Evolutionary conservation across 345 rosid genomes (phyloP), one percentile per base, ranked within the genome.

Genomic region (Salix caprea): DNA sequence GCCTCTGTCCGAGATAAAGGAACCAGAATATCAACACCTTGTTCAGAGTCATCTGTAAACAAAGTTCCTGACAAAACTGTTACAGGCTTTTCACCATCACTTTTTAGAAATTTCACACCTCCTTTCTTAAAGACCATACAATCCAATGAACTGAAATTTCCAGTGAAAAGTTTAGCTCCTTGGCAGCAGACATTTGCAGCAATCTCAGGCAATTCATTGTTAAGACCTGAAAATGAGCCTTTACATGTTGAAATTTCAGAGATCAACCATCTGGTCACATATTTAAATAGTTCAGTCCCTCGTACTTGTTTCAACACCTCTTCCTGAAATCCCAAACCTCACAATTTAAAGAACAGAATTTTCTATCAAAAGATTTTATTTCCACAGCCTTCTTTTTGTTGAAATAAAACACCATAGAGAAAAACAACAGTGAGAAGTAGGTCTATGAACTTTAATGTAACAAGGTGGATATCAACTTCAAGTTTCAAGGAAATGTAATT

Each of bases 91-190:
- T 79, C 84, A 66, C 82, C 86, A 61, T 86, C 82, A 13, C 70
- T 74, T 62, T 89, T 87, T 85, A 89, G 76, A 80, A 84, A 79
- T 82, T 80, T 90, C 84, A 90, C 76, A 73, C 92, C 87, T 5
- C 91, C 90, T 84, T 91, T 89, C 36, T 15, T 74, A 68, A 94
- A 91, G 77, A 88, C 87, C 15, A 78, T 80, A 67, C 86, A 84
- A 32, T 78, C 82, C 2, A 79, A 75, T 19, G 84, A 67, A 71
- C 85, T 83, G 50, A 56, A 76, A 39, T 78, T 86, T 78, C 94
- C 96, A 2, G 84, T 76, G 61, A 90, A 83, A 82, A 83, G 76
- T 80, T 89, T 87, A 46, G 88, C 88, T 42, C 89, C 97, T 81
- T 90, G 90, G 81, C 86, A 78, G 78, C 88, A 90, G 61, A 84